A percentile compares a stretch with the other conserved stretches of the same genome.
Evolutionary conservation across 768 basidiomycete genomes (phyloP).

Genomic region (Candolleomyces aberdarensis): DNA sequence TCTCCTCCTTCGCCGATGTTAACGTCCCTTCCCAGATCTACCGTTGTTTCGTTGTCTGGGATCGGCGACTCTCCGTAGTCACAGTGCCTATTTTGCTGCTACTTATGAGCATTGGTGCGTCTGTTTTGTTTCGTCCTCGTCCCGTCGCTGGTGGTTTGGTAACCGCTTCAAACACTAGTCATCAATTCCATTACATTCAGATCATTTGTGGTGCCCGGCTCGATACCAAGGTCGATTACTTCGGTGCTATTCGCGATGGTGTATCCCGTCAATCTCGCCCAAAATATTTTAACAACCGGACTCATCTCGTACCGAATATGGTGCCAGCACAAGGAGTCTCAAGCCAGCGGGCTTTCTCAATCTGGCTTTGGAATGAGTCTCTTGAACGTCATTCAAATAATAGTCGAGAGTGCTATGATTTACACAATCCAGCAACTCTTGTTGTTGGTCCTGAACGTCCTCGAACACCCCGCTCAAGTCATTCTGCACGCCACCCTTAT

Average conservation of each 20-base stretch:
- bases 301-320: constrained; percentile 1
- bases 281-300: constrained; percentile 4
- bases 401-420: constrained; percentile 7
- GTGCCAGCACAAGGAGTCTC: background rate
- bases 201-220: background rate
- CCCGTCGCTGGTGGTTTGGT: background rate
- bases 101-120: background rate
- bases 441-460: background rate
- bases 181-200: background rate
- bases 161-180: background rate
- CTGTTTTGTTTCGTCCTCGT: background rate
- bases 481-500: constrained; percentile 4
- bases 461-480: background rate
- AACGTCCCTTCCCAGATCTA: background rate
- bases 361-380: background rate
- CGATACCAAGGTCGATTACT: background rate
- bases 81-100: background rate
- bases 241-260: background rate
- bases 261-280: constrained; percentile 3
- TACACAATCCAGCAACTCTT: constrained; percentile 1
- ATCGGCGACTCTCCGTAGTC: background rate
- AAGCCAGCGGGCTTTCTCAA: background rate
- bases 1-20: background rate
- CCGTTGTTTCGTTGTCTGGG: constrained; percentile 4
- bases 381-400: background rate